phyloP scores from a whole-genome alignment of 805 yeast species.

The Starmerella potacharoeniae region DNA sequence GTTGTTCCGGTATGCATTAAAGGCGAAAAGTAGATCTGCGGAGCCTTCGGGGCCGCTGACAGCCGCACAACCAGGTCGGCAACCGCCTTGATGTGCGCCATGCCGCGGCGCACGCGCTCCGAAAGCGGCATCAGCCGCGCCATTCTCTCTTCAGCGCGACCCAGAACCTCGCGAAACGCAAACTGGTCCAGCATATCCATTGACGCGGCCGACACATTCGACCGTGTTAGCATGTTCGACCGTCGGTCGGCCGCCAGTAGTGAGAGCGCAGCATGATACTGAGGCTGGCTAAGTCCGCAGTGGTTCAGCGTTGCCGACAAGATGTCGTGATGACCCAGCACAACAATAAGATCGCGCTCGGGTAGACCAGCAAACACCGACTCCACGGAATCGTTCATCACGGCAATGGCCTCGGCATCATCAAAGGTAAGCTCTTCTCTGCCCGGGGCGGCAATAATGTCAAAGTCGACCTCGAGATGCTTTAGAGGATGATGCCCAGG shows the following conservation, averaged over 20 bases:
- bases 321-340: slow-evolving; percentile 72
- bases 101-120: slow-evolving; percentile 54
- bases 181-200: slow-evolving; percentile 71
- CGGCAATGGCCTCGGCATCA: slow-evolving; percentile 84
- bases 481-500: slow-evolving; percentile 52
- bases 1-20: slow-evolving; percentile 59
- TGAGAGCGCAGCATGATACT: slow-evolving; percentile 53
- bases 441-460: slow-evolving; percentile 44
- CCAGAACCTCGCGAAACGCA: slow-evolving; percentile 61
- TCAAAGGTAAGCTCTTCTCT: slow-evolving; percentile 36
- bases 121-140: slow-evolving; percentile 65
- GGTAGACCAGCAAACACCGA: slow-evolving; percentile 49
- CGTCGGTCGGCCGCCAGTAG: slow-evolving; percentile 47
- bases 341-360: slow-evolving; percentile 43
- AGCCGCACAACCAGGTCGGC: slow-evolving; percentile 42
- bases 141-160: slow-evolving; percentile 49
- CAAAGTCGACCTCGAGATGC: slow-evolving; percentile 79
- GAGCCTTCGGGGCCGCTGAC: slow-evolving; percentile 41
- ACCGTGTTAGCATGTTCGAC: slow-evolving; percentile 50
- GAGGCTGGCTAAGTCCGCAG: slow-evolving; percentile 69
- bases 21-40: slow-evolving; percentile 51
- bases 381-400: slow-evolving; percentile 48
- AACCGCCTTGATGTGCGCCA: slow-evolving; percentile 52
- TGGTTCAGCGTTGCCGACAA: slow-evolving; percentile 66
- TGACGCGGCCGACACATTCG: slow-evolving; percentile 69